Evolutionary conservation across 140 eudicot genomes (phyloP), one percentile per base, ranked within the genome.

Genomic region (Anethum foeniculum): DNA sequence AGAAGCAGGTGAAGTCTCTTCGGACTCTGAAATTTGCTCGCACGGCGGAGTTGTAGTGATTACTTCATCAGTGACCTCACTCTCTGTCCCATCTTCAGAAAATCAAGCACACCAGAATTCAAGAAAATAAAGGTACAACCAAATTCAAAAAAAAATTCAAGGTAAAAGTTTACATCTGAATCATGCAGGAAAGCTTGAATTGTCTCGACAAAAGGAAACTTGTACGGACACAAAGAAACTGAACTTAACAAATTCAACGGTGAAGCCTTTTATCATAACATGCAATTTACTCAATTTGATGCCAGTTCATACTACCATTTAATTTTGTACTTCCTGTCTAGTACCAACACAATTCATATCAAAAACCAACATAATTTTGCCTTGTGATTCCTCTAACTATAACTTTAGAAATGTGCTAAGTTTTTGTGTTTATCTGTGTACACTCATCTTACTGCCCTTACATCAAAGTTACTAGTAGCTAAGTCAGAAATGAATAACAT

Each of bases 21-120:
- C 90, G 18, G 82, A 71, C 36, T 83, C 83, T 32, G 77, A 72
- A n/a, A 38, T 28, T 78, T 48, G 43, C 30, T 49, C 83, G 43
- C 81, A 77, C 71, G 48, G 44, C 43, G 56, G 39, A 46, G 10
- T 39, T 39, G 79, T 74, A 8, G 85, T 12, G 27, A 49, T 75
- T 71, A 39, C 90, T 30, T 89, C 89, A 75, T 88, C 92, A 84
- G 81, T 86, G 79, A 84, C 96, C 82, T 86, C 93, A 21, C 89
- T 86, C 60, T 87, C 93, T 87, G 85, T 81, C 64, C 74, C 85
- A 82, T 75, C 67, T 80, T 58, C 71, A 75, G 62, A 19, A 69
- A 13, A 74, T 38, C 30, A 77, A 73, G 46, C 38, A 25, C 65
- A 52, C 13, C 32, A 56, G 5, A 74, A 44, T 21, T 3, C 8